A percentile compares a stretch with the other conserved stretches of the same genome.
Evolutionary conservation across 352 stramenopile species (phyloP).

Genomic region (Globisporangium emineosum): DNA sequence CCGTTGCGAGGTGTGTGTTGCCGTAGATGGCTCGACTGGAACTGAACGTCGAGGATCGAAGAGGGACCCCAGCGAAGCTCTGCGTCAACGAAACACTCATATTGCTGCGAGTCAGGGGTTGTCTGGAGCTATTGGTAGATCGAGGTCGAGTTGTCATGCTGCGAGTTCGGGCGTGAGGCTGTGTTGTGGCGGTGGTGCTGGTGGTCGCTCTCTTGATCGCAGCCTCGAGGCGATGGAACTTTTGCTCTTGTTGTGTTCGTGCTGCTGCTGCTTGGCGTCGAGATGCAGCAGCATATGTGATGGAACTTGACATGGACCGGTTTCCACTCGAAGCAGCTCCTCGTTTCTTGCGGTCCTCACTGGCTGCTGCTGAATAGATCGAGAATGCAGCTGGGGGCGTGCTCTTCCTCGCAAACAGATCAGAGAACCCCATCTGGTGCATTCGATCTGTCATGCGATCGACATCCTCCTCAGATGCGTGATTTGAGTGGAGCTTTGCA

Average conservation of each 20-base stretch:
- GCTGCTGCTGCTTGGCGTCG: conserved; percentile 15
- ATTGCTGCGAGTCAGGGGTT: not conserved
- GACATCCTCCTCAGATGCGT: conserved; percentile 15
- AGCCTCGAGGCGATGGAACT: conserved; percentile 36
- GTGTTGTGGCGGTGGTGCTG: not conserved
- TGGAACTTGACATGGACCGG: not conserved
- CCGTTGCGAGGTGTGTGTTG: conserved; percentile 30
- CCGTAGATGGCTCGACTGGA: conserved; percentile 14
- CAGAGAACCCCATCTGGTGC: conserved; percentile 14
- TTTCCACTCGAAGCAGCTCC: not conserved
- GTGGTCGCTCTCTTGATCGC: conserved; percentile 22
- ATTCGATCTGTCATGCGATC: conserved; percentile 16
- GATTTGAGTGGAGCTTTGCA: not conserved
- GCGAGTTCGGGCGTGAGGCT: not conserved
- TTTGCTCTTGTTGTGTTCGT: conserved; percentile 33
- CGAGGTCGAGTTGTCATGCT: conserved; percentile 8
- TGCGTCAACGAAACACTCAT: conserved; percentile 4
- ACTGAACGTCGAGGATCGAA: not conserved
- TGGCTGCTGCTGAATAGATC: conserved; percentile 2
- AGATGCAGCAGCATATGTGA: not conserved
- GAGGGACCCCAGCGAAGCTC: not conserved
- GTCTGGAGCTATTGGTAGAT: not conserved
- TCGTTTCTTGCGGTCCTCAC: not conserved
- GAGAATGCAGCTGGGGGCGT: conserved; percentile 2
- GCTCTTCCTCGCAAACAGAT: not conserved